A percentile compares a stretch with the other conserved stretches of the same genome.
Evolutionary conservation across 345 rosid species (phyloP).

Genomic region (Populus alba): DNA sequence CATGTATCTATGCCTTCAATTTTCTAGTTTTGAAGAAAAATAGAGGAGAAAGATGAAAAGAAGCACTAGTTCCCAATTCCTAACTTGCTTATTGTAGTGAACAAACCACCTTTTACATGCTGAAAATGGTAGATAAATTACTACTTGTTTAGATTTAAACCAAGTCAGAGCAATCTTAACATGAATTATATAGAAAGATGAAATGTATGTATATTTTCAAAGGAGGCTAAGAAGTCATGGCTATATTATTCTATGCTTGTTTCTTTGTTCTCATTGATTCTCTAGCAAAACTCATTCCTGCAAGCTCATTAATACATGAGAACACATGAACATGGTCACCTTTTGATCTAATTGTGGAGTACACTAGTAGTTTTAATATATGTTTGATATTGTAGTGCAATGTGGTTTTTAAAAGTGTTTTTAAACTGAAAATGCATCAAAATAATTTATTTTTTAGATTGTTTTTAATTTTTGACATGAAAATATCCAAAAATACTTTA

Average conservation of each 20-base stretch:
- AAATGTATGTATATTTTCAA: constrained; percentile 45
- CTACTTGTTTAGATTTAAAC: constrained; percentile 4
- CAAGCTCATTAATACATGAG: constrained; percentile 61
- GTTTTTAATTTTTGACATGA: no score
- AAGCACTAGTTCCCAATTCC: neutral
- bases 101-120: neutral
- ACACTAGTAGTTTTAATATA: constrained; percentile 55
- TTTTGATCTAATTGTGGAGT: constrained; percentile 62
- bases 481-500: no score
- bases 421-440: no score
- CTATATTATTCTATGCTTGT: constrained; percentile 85
- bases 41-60: neutral
- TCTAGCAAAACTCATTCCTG: constrained; percentile 61
- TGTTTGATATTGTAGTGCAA: no score
- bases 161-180: neutral
- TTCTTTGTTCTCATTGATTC: constrained; percentile 70
- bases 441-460: no score
- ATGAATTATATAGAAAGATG: neutral
- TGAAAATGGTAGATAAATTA: neutral
- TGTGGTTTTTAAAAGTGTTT: no score
- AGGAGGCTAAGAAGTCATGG: constrained; percentile 70
- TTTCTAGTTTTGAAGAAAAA: neutral
- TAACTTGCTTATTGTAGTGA: neutral
- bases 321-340: constrained; percentile 54
- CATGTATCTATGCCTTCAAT: neutral